A percentile compares a stretch with the other conserved stretches of the same genome.
These are phyloP conservation scores for Forsythia suspensa DNA, from an alignment of 257 asterid species.

Conservation along the genomic window DNA sequence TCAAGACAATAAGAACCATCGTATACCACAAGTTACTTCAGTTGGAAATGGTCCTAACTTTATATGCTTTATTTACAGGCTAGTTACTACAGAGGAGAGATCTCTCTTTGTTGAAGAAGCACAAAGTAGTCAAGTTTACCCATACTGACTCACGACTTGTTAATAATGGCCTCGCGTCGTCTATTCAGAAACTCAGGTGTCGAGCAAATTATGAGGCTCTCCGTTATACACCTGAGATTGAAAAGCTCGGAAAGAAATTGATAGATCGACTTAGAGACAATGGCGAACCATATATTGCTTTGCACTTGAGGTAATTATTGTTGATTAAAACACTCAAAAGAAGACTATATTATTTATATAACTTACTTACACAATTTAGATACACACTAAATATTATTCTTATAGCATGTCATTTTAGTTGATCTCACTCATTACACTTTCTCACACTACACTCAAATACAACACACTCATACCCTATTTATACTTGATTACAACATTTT, in stretches of 20 bases:
- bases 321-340: neutral
- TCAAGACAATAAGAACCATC: neutral
- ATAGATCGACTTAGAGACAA: constrained; percentile 38
- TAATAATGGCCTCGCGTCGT: constrained; percentile 54
- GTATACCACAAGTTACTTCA: neutral
- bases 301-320: constrained; percentile 54
- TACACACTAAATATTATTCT: no score
- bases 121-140: constrained; percentile 49
- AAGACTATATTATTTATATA: no score
- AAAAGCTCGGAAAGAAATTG: constrained; percentile 50
- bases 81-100: constrained; percentile 49
- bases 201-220: constrained; percentile 69
- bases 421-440: no score
- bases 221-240: constrained; percentile 54
- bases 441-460: no score
- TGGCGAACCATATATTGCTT: constrained; percentile 56
- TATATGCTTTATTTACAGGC: constrained; percentile 32
- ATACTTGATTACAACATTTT: no score
- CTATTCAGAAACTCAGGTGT: constrained; percentile 63
- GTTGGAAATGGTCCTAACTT: neutral
- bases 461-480: no score
- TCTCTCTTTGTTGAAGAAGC: constrained; percentile 40
- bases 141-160: constrained; percentile 69
- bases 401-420: no score
- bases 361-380: no score